A percentile compares a stretch with the other conserved stretches of the same genome.
phyloP scores from a whole-genome alignment of 257 asterid genomes.

The Lithospermum erythrorhizon region DNA sequence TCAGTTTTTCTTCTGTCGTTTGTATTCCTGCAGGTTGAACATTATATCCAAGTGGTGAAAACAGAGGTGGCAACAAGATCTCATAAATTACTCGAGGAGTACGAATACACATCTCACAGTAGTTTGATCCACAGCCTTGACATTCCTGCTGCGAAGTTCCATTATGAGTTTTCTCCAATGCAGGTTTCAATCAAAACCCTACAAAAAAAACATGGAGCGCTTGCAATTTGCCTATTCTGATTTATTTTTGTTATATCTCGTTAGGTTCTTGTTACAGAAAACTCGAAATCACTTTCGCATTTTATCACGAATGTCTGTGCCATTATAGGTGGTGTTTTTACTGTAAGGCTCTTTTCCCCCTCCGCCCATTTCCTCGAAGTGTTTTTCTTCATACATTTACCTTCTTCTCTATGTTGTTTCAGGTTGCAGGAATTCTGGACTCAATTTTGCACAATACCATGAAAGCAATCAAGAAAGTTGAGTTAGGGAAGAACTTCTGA shows the following conservation, averaged over 20 bases:
- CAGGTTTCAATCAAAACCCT: conserved; percentile 41
- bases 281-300: conserved; percentile 54
- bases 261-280: conserved; percentile 57
- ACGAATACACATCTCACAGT: conserved; percentile 92
- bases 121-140: conserved; percentile 69
- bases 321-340: conserved; percentile 74
- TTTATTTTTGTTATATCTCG: conserved; percentile 5
- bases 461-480: conserved; percentile 52
- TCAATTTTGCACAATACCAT: conserved; percentile 54
- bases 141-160: conserved; percentile 83
- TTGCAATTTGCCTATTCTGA: background rate
- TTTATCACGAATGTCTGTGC: conserved; percentile 64
- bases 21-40: conserved; percentile 60
- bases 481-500: conserved; percentile 68
- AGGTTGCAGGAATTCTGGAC: conserved; percentile 80
- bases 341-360: conserved; percentile 32
- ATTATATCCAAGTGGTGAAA: conserved; percentile 88
- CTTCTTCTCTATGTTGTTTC: conserved; percentile 13
- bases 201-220: background rate
- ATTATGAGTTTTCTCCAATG: conserved; percentile 84
- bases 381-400: background rate
- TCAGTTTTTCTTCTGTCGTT: background rate
- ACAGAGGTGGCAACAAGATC: conserved; percentile 85
- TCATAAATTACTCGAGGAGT: conserved; percentile 72
- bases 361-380: background rate